Base-by-base conservation (phyloP, 805 yeast genomes). In the Hanseniaspora thailandica region DNA sequence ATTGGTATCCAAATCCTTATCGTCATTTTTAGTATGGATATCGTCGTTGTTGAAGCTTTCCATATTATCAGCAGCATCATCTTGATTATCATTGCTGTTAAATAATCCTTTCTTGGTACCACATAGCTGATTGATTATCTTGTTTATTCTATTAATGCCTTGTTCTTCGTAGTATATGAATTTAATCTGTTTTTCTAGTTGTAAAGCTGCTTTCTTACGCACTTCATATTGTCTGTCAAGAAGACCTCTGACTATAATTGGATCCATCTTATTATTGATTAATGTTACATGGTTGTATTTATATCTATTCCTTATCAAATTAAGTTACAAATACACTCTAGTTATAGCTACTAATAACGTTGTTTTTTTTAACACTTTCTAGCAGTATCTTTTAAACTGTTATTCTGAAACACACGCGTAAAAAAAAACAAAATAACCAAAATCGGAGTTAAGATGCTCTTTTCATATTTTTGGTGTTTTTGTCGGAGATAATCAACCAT, bases 151-250 rank as follows among this genome's bases (percentile, higher is more conserved):
- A 23, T 77, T 81, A 22, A 76, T 69, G 58, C 84, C 83, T 48
- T 78, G 77, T 25, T 76, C 74, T 2, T 77, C 77, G 10, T 10
- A 84, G 63, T 20, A 84, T 80, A 41, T 81, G 76, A 26, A 50
- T 55, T 87, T 82, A 26, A 90, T 86, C 19, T 81, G 73, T 55
- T 81, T 78, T 62, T 93, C 97, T 33, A 86, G 70, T 60, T 83
- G 87, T 55, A 78, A 71, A 1, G 94, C 93, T 0, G 90, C 86
- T 0, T 81, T 74, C 63, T 84, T 84, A 44, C 94, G 74, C 65
- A 81, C 82, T 58, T 84, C 94, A 63, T 84, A 84, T 22, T 84
- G 73, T 45, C 88, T 74, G 63, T 84, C 93, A 56, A 77, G 74
- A 39, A 84, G 72, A 6, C 89, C 88, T 60, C 81, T 78, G 50